Percentiles rank a stretch among this genome's conserved stretches.
Conservation (phyloP, 2,329 filamentous ascomycete genomes). For the Nigrograna mackinnonii region DNA sequence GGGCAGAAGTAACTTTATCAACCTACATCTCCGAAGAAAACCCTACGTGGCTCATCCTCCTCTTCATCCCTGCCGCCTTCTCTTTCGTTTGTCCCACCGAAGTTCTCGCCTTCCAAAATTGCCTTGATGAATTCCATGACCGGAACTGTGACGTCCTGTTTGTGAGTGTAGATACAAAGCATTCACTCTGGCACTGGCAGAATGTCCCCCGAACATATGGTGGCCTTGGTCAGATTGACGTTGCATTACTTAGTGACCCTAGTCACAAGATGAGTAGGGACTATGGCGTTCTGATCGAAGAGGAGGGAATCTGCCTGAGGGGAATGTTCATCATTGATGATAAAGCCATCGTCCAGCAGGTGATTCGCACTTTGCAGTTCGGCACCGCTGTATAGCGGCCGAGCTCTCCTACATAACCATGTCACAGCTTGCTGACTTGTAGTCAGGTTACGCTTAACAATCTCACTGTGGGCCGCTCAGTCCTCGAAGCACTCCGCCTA, state of each 20-base stretch:
- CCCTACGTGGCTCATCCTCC: slow-evolving; percentile 27
- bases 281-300: slow-evolving; percentile 32
- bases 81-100: slow-evolving; percentile 36
- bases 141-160: slow-evolving; percentile 29
- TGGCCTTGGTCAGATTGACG: slow-evolving; percentile 28
- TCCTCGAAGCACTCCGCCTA: slow-evolving; percentile 32
- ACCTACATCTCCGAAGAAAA: slow-evolving; percentile 20
- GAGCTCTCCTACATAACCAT: neutral
- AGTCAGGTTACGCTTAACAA: slow-evolving; percentile 30
- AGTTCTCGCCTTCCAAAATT: slow-evolving; percentile 33
- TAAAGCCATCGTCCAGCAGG: slow-evolving; percentile 30
- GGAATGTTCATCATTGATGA: slow-evolving; percentile 35
- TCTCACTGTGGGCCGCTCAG: slow-evolving; percentile 30
- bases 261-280: slow-evolving; percentile 29
- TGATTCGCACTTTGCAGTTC: slow-evolving; percentile 2
- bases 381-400: too few species aligned
- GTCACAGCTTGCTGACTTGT: neutral
- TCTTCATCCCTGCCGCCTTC: slow-evolving; percentile 36
- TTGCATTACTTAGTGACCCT: slow-evolving; percentile 30
- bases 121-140: slow-evolving; percentile 28
- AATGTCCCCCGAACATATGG: slow-evolving; percentile 31
- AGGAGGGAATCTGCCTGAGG: slow-evolving; percentile 29
- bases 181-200: slow-evolving; percentile 33
- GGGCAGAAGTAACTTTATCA: slow-evolving; percentile 23
- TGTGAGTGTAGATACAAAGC: slow-evolving; percentile 33